Evolutionary conservation across 2,329 filamentous ascomycete genomes (phyloP), one percentile per base, ranked within the genome.

Genomic region (Purpureocillium lavendulum): DNA sequence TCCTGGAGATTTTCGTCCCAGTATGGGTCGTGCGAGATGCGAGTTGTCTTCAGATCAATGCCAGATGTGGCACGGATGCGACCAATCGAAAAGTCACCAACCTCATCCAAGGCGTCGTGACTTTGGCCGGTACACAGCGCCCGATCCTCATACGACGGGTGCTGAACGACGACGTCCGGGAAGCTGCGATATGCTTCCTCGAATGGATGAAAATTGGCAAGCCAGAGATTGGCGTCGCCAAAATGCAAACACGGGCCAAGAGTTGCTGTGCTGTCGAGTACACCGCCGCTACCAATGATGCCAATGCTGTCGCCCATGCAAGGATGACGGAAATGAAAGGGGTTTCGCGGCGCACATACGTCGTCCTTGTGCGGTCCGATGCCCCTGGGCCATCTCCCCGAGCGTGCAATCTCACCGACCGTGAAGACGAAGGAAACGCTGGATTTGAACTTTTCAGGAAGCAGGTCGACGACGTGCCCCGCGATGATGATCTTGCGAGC

Each of bases 301-400:
- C 66, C 66, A 30, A 69, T 65, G 42, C 64, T 67, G 36, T 69
- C 66, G 3, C 66, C 65, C 65, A 69, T 69, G 39, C 63, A 62
- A 3, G 61, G 65, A n/a, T 46, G 57, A 30, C 49, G 45, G 45
- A 67, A 69, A 44, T 57, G 62, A 35, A 65, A 68, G 2, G 65
- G 65, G 45, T 69, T 69, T 12, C 63, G 55, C 5, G 66, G 55
- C 28, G 41, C 35, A 43, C 64, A 67, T 1, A 68, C 50, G 10
- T 67, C 65, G 41, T 69, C 66, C 2, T 57, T 61, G 43, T 59
- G 58, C 36, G 49, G 54, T 32, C 55, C 47, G 4, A 68, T 44
- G 1, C 66, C 66, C 13, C 65, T 49, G 12, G 65, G 58, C 65
- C 65, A 69, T 11, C 59, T 56, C 7, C 59, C 55, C 5, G 46